Evolutionary conservation across 2,329 filamentous ascomycete genomes (phyloP), one percentile per base, ranked within the genome.

Genomic region (Phialemonium atrogriseum): DNA sequence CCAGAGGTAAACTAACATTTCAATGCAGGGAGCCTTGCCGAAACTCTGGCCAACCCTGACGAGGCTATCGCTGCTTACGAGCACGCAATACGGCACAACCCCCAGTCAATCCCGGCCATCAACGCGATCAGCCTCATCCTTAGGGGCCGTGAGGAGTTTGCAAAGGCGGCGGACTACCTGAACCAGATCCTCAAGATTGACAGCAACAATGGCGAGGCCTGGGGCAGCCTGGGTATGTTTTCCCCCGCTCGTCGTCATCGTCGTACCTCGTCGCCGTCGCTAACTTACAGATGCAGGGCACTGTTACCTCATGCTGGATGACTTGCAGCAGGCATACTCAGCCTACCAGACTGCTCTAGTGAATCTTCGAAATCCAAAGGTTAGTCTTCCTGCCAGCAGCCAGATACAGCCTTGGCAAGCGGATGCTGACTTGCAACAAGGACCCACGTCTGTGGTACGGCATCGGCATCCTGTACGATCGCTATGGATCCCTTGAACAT

Each of bases 391-490:
- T n/a, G n/a, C n/a, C n/a, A n/a, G n/a, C n/a, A n/a, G n/a, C n/a
- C n/a, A n/a, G n/a, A n/a, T n/a, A n/a, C n/a, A n/a, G n/a, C n/a
- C n/a, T n/a, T n/a, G n/a, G n/a, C n/a, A n/a, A n/a, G n/a, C n/a
- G n/a, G n/a, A n/a, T n/a, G n/a, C n/a, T n/a, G n/a, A n/a, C n/a
- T n/a, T n/a, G n/a, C n/a, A n/a, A n/a, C n/a, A 26, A 47, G 82
- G 91, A 98, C 50, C 91, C 91, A 4, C 94, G 94, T 61, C 70
- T 98, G 9, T 98, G 91, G 91, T 98, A 98, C 51, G 91, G 91
- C 22, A 98, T 98, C 26, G 91, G 91, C 23, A 98, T 98, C 27
- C 66, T 98, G 2, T 98, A 98, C 46, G 91, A 98, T 55, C 73
- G 91, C 32, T 98, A 96, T 51, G 91, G 91, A 6, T 95, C 87